Evolutionary conservation across 1,284 basidiomycete species (phyloP).

Genomic region (Phlebopus sp.): DNA sequence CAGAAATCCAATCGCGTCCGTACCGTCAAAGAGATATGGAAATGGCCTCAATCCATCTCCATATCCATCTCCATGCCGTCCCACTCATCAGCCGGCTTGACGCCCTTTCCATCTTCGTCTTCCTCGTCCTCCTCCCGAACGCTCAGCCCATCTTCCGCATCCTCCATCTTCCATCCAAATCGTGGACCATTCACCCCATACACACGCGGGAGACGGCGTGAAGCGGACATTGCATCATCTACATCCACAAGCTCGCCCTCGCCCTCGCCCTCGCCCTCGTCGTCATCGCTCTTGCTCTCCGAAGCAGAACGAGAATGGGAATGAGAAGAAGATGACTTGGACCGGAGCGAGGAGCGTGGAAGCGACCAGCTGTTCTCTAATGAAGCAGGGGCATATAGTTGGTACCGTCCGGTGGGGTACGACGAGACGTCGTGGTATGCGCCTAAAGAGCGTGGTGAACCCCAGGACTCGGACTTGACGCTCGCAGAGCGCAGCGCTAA

Average conservation of each 20-base stretch:
- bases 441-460: conserved; percentile 14
- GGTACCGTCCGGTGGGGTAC: conserved; percentile 13
- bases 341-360: conserved; percentile 50
- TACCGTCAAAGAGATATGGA: neutral
- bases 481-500: conserved; percentile 19
- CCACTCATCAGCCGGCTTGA: conserved; percentile 47
- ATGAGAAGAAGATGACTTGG: conserved; percentile 35
- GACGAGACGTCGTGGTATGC: conserved; percentile 3
- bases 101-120: conserved; percentile 6
- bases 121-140: conserved; percentile 37
- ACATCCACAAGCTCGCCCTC: conserved; percentile 31
- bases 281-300: conserved; percentile 38
- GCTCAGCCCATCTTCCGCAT: conserved; percentile 28
- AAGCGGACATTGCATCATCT: conserved; percentile 38
- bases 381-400: conserved; percentile 23
- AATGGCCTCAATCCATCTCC: conserved; percentile 39
- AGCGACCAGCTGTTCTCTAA: conserved; percentile 46
- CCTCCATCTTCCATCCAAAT: conserved; percentile 28
- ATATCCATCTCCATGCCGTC: conserved; percentile 68
- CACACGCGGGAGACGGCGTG: conserved; percentile 4
- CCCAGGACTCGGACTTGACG: conserved; percentile 11
- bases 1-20: neutral
- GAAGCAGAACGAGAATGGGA: conserved; percentile 37
- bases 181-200: conserved; percentile 27
- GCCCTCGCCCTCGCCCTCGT: conserved; percentile 25